Evolutionary conservation across 306 rosid species (phyloP), one percentile per base, ranked within the genome.

Genomic region (Sphenostylis stenocarpa): DNA sequence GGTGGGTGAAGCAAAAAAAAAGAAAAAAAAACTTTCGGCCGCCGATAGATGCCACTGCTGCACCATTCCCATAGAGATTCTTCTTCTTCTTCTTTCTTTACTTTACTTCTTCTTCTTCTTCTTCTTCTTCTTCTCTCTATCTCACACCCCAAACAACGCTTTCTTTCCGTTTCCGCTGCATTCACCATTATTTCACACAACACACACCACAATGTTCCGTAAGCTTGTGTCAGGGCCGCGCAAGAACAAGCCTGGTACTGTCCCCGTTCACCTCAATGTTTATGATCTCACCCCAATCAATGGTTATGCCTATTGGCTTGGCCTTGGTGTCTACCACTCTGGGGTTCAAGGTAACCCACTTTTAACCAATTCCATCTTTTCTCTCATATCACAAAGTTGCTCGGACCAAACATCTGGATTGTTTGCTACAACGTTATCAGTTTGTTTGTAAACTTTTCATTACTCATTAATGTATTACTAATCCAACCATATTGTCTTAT

Each of bases 261-360:
- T 85, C 44, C 98, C 98, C 12, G 98, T 95, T 61, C 75, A 90
- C 75, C 87, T 95, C 4, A 95, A 95, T 76, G 99, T 95, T 5
- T 95, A 95, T 73, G 98, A 95, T 64, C 93, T 95, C 13, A 95
- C 98, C 68, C 87, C 97, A 5, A 89, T 95, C 8, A 95, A 95
- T 64, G 97, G 97, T 14, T 95, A 92, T 76, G 96, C 98, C 0
- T 95, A 92, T 78, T 95, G 98, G 98, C 75, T 95, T 61, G 98
- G 98, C 44, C 98, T 95, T 57, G 98, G 98, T 2, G 91, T 91
- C 70, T 95, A 92, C 69, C 98, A 95, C 83, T 95, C 98, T 3
- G 98, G 98, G 4, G 97, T 95, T 21, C 96, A 95, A 87, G 99
- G 99, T 91, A 17, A 51, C 26, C 13, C 21, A n/a, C n/a, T n/a